A percentile compares a stretch with the other conserved stretches of the same genome.
Evolutionary conservation across 139 green algal species (phyloP).

Genomic region (Picochlorum sp.): DNA sequence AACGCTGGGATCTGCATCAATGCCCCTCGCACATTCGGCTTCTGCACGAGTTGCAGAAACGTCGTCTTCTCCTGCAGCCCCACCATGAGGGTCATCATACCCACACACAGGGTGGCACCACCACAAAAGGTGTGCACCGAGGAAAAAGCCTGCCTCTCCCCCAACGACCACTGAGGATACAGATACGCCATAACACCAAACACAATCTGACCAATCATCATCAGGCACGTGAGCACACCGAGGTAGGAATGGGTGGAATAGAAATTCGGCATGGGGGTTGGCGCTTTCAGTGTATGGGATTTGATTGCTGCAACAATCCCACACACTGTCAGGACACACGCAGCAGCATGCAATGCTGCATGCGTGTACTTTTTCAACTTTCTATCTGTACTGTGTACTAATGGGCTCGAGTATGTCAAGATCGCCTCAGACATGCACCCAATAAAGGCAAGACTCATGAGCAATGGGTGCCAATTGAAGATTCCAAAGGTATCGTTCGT

Average conservation of each 20-base stretch:
- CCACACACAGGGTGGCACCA: constrained; percentile 12
- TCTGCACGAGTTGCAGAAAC: constrained; percentile 39
- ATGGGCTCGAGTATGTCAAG: constrained; percentile 46
- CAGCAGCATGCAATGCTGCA: constrained; percentile 32
- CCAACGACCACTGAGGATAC: constrained; percentile 22
- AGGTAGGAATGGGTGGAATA: constrained; percentile 48
- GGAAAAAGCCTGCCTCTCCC: constrained; percentile 7
- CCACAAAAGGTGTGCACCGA: constrained; percentile 37
- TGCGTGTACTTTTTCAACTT: constrained; percentile 29
- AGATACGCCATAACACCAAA: constrained; percentile 21
- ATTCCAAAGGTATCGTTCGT: constrained; percentile 40
- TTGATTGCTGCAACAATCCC: constrained; percentile 44
- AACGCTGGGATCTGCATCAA: constrained; percentile 27
- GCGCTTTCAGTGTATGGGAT: constrained; percentile 52
- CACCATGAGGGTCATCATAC: constrained; percentile 32
- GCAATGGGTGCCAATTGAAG: constrained; percentile 76
- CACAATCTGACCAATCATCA: constrained; percentile 25
- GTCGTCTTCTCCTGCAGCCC: constrained; percentile 57
- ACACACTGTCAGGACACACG: constrained; percentile 32
- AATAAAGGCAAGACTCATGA: constrained; percentile 57
- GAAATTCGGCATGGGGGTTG: constrained; percentile 48
- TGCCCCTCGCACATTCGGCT: constrained; percentile 14
- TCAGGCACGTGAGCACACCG: constrained; percentile 17
- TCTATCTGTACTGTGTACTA: constrained; percentile 20
- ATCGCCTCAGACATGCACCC: constrained; percentile 66